Percentiles rank a stretch among this genome's conserved stretches.
phyloP scores from a whole-genome alignment of 2,329 filamentous ascomycete species.

The Metarhizium brunneum region DNA sequence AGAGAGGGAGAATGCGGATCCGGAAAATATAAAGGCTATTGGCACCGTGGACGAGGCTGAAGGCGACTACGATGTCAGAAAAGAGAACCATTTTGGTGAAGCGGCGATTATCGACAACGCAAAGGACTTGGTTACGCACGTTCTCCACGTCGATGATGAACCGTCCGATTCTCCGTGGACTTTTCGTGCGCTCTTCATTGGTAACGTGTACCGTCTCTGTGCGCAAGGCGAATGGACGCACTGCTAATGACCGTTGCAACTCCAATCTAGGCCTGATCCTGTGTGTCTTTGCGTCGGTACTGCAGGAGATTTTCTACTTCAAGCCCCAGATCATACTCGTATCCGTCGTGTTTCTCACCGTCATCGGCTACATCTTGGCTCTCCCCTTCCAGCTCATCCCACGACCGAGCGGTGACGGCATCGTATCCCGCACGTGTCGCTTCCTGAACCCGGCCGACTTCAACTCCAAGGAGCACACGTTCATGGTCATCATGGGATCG shows the following conservation, averaged over 20 bases:
- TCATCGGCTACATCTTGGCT: slow-evolving; percentile 11
- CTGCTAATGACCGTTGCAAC: background rate
- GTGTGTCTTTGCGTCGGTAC: slow-evolving; percentile 11
- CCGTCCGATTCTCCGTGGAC: slow-evolving; percentile 14
- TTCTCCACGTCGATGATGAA: slow-evolving; percentile 16
- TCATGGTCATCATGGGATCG: slow-evolving; percentile 47
- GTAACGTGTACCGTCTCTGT: slow-evolving; percentile 5
- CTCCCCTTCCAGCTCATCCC: slow-evolving; percentile 8
- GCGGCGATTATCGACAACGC: slow-evolving; percentile 5
- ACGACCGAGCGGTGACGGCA: slow-evolving; percentile 1
- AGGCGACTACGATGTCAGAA: background rate
- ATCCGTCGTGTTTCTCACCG: slow-evolving; percentile 15
- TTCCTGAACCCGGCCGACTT: slow-evolving; percentile 41
- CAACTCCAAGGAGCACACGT: slow-evolving; percentile 46
- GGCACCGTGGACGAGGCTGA: background rate
- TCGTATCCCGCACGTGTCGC: slow-evolving; percentile 6
- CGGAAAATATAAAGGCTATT: background rate
- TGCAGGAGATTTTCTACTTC: slow-evolving; percentile 17
- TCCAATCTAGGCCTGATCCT: background rate
- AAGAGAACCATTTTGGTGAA: slow-evolving; percentile 2
- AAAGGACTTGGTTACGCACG: slow-evolving; percentile 14
- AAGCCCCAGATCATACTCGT: slow-evolving; percentile 15
- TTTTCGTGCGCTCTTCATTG: slow-evolving; percentile 13
- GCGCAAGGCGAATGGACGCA: too few species aligned
- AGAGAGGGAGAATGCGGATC: background rate